Evolutionary conservation across 148 eudicot species (phyloP).

Genomic region (Amaranthus palmeri): DNA sequence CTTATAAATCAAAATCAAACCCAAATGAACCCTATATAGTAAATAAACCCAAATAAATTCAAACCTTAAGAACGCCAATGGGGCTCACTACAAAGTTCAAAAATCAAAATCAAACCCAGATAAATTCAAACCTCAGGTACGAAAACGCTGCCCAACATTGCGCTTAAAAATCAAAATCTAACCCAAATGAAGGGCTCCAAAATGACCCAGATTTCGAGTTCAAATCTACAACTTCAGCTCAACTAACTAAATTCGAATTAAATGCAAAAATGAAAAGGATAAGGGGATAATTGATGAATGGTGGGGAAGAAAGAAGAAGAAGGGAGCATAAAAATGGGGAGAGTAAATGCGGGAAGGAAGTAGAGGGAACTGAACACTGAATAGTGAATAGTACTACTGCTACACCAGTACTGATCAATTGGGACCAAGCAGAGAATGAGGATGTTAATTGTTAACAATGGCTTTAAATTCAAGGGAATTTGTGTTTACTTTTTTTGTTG

Average conservation of each 20-base stretch:
- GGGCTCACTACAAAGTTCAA: too few relatives aligned
- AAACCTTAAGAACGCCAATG: not conserved
- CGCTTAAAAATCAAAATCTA: not conserved
- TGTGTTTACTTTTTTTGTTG: not conserved
- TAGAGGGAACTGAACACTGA: constrained; percentile 17
- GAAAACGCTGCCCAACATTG: not conserved
- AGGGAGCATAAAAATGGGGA: not conserved
- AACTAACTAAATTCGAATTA: not conserved
- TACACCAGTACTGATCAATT: too few relatives aligned
- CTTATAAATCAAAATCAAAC: not conserved
- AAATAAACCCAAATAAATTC: not conserved
- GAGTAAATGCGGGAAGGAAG: constrained; percentile 22
- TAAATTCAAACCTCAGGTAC: not conserved
- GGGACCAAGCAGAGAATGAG: constrained; percentile 8
- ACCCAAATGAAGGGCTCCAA: not conserved
- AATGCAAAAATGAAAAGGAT: not conserved
- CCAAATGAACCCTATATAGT: not conserved
- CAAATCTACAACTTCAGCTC: not conserved
- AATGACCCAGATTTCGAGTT: not conserved
- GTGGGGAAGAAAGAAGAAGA: not conserved
- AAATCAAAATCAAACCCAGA: constrained; percentile 7
- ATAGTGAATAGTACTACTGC: too few relatives aligned
- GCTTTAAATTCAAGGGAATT: constrained; percentile 1
- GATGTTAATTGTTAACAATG: not conserved
- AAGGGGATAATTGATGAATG: not conserved